Evolutionary conservation across 202 grass and related monocot genomes (phyloP), one percentile per base, ranked within the genome.

Genomic region (Carex arenaria): DNA sequence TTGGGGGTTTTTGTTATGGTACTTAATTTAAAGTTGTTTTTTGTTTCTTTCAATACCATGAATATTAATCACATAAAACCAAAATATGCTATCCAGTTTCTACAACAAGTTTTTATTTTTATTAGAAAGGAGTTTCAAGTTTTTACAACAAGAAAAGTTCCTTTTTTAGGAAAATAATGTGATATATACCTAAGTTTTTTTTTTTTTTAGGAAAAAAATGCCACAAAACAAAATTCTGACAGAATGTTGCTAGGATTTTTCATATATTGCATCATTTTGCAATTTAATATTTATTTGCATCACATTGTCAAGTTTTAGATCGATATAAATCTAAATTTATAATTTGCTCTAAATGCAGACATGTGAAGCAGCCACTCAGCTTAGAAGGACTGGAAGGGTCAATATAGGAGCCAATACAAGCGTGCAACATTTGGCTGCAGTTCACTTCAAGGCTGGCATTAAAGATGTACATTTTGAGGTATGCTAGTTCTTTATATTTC

Each of bases 1-100:
- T 34, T 82, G 56, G 40, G 80, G 31, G 82, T 88, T 40, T 85
- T 88, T 59, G 67, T 69, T 49, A 84, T 85, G 87, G 87, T 88
- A 85, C 26, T 12, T 68, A 19, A 17, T 77, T 38, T 38, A 38
- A 38, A 5, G 12, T 36, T 77, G 7, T 63, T 61, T 61, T 4
- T 47, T 63, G 7, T 60, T 73, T 10, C 49, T n/a, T 32, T 57
- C 13, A 5, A 77, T 17, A 55, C 7, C 14, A 34, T 10, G 20
- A 70, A 65, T 43, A 34, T 10, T 45, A 70, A 65, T 43, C 18
- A 70, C 1, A 45, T 17, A 70, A 3, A 45, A 45, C 18, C 36
- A 36, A 36, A 67, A 36, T 67, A 18, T 36, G 2, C 1, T 45
- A 45, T 38, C 36, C 36, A 38, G 36, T 38, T 38, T 38, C 36